Evolutionary conservation across 208 protist genomes (phyloP).

Genomic region (Vickermania ingenoplastis): DNA sequence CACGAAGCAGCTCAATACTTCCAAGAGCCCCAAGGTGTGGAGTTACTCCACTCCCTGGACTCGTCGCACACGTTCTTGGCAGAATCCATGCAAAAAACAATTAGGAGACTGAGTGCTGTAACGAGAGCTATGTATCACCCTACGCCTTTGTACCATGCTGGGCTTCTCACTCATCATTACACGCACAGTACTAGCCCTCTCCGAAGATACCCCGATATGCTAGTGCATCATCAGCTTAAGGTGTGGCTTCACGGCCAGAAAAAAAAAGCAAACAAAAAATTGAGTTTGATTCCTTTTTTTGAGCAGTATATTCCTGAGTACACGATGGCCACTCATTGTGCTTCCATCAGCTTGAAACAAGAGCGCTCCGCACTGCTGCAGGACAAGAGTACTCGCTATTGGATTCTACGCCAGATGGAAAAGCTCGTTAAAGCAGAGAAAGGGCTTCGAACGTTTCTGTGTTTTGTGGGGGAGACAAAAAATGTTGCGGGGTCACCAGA

Average conservation of each 20-base stretch:
- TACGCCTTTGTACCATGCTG: slow-evolving; percentile 59
- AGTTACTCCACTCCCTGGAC: slow-evolving; percentile 36
- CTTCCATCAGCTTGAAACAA: slow-evolving; percentile 75
- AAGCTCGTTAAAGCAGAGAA: slow-evolving; percentile 8
- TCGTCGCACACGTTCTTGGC: slow-evolving; percentile 46
- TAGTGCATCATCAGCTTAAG: slow-evolving; percentile 88
- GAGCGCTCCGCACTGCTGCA: slow-evolving; percentile 73
- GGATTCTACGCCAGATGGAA: slow-evolving; percentile 57
- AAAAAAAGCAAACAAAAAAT: neutral
- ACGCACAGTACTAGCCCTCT: slow-evolving; percentile 83
- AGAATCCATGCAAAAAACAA: slow-evolving; percentile 55
- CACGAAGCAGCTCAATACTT: slow-evolving; percentile 61
- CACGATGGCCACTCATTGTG: slow-evolving; percentile 72
- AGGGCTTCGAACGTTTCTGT: slow-evolving; percentile 25
- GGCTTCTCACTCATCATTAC: slow-evolving; percentile 72
- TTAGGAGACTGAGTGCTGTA: slow-evolving; percentile 56
- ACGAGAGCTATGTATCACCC: slow-evolving; percentile 80
- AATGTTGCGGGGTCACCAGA: slow-evolving; percentile 49
- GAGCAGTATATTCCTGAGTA: slow-evolving; percentile 61
- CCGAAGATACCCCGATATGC: slow-evolving; percentile 82
- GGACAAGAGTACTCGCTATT: slow-evolving; percentile 74
- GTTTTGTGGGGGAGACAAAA: slow-evolving; percentile 64
- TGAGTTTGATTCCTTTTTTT: slow-evolving; percentile 2
- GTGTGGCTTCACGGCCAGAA: slow-evolving; percentile 48
- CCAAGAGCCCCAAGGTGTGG: slow-evolving; percentile 53